Conservation (phyloP, 805 yeast species). For the Cyberlindnera nakhonratchasimensis region DNA sequence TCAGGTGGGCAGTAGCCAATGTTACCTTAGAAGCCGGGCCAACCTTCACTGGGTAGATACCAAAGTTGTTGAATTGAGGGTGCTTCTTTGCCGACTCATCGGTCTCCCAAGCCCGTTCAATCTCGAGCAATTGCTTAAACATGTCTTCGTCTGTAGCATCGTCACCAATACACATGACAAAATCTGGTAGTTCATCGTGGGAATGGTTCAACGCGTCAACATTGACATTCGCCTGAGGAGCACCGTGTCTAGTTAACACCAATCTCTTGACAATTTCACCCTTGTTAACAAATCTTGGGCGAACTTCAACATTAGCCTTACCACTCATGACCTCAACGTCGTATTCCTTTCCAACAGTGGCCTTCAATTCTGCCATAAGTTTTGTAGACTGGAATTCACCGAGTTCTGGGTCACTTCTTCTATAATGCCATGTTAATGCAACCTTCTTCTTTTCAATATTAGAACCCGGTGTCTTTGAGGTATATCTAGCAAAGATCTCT, state of each 20-base stretch:
- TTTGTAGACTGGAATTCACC: conserved; percentile 83
- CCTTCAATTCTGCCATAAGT: conserved; percentile 60
- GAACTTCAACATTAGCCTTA: conserved; percentile 95
- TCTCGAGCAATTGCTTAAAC: conserved; percentile 72
- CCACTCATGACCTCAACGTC: conserved; percentile 97
- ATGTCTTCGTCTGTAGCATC: conserved; percentile 97
- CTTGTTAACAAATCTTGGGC: conserved; percentile 91
- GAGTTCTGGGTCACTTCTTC: conserved; percentile 90
- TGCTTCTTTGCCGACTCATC: conserved; percentile 20
- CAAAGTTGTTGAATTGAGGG: conserved; percentile 44
- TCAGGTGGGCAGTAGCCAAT: conserved; percentile 77
- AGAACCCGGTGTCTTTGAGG: conserved; percentile 89
- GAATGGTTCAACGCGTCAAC: conserved; percentile 32
- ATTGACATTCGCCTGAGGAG: conserved; percentile 39
- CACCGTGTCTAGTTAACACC: conserved; percentile 61
- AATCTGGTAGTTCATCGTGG: conserved; percentile 64
- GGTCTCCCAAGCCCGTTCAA: conserved; percentile 53
- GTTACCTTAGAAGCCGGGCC: conserved; percentile 91
- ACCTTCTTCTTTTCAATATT: conserved; percentile 84
- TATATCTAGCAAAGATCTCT: conserved; percentile 66
- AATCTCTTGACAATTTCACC: conserved; percentile 91
- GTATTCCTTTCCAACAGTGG: conserved; percentile 55
- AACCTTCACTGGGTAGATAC: conserved; percentile 82
- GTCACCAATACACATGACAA: conserved; percentile 88
- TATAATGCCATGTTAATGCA: conserved; percentile 96